Evolutionary conservation across 345 rosid genomes (phyloP).

Genomic region (Citrus inodora): DNA sequence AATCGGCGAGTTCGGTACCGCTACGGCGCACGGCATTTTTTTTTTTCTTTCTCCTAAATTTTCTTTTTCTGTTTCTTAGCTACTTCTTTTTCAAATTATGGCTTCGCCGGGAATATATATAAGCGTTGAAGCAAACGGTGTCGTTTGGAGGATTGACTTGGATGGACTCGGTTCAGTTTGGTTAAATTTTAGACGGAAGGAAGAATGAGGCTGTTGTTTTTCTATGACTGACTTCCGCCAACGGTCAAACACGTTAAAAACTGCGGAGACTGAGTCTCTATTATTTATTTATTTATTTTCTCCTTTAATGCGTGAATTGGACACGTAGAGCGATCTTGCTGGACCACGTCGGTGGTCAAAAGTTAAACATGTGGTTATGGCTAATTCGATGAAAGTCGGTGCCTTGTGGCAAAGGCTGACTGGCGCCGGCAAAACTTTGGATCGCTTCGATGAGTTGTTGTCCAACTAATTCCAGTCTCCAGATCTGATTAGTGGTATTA

Average conservation of each 20-base stretch:
- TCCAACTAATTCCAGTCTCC: background rate
- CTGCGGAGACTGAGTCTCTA: background rate
- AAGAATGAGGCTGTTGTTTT: background rate
- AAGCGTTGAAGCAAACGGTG: background rate
- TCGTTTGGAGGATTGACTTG: conserved; percentile 1
- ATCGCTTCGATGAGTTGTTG: background rate
- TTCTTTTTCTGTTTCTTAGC: background rate
- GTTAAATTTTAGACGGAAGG: background rate
- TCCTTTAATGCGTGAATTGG: background rate
- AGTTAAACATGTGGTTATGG: background rate
- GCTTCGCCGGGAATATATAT: background rate
- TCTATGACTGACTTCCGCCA: background rate
- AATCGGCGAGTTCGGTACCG: conserved; percentile 32
- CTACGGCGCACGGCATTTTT: conserved; percentile 25
- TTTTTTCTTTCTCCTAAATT: background rate
- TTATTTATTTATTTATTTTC: background rate
- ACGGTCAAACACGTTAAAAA: conserved; percentile 17
- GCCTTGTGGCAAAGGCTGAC: too few species aligned
- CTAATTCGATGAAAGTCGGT: background rate
- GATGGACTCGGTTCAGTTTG: background rate
- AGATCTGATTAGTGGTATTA: background rate
- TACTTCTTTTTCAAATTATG: background rate
- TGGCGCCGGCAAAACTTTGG: background rate
- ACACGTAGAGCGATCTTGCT: conserved; percentile 1
- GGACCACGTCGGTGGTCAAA: background rate